Conservation (phyloP, 2,329 filamentous ascomycete species). For the Tolypocladium amazonense region DNA sequence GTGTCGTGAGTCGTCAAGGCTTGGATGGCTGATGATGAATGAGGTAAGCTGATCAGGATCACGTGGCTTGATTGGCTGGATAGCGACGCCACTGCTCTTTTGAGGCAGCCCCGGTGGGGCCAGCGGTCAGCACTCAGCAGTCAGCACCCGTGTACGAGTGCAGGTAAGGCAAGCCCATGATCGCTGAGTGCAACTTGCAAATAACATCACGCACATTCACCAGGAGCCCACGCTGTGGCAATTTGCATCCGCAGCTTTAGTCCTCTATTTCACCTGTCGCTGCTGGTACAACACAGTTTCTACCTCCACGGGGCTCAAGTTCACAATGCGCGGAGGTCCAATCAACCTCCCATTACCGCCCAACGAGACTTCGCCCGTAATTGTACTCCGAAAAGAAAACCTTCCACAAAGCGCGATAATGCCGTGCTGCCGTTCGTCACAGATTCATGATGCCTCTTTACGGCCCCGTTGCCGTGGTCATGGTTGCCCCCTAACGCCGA, state of each 20-base stretch:
- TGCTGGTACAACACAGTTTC: background rate
- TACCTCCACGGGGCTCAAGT: background rate
- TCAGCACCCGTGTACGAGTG: too few relatives aligned
- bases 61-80: constrained; percentile 1
- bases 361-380: background rate
- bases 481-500: constrained; percentile 5
- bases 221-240: background rate
- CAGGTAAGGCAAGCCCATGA: background rate
- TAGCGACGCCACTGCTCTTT: background rate
- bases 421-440: background rate
- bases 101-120: background rate
- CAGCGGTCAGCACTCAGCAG: background rate
- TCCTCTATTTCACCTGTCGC: background rate
- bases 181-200: background rate
- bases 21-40: background rate
- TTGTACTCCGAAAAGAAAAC: background rate
- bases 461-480: background rate
- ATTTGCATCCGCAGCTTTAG: background rate
- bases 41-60: background rate
- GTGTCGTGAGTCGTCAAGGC: background rate
- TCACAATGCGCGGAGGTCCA: constrained; percentile 3
- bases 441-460: background rate
- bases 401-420: background rate
- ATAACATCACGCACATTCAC: background rate
- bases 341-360: background rate